These are phyloP conservation scores for Colletotrichum chrysophilum DNA, from an alignment of 2,329 filamentous ascomycete genomes.

Conservation along the genomic window DNA sequence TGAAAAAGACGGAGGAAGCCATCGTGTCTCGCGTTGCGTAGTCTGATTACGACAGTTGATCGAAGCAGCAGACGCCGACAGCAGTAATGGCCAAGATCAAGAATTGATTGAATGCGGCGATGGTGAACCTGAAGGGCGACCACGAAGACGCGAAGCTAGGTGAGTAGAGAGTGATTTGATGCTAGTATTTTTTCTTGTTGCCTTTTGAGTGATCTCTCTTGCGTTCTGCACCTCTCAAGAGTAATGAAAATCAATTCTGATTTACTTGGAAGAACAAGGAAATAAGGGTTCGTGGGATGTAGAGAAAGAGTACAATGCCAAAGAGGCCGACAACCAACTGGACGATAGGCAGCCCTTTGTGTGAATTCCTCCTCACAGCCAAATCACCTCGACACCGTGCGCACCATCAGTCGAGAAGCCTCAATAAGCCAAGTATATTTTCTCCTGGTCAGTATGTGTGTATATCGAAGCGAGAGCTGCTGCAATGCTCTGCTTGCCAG, in stretches of 20 bases:
- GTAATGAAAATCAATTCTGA: constrained; percentile 57
- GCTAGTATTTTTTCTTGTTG: constrained; percentile 28
- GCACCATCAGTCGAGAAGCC: constrained; percentile 23
- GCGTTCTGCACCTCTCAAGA: constrained; percentile 36
- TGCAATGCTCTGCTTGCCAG: background rate
- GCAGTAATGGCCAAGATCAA: background rate
- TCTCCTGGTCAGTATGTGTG: constrained; percentile 8
- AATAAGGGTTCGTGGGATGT: constrained; percentile 19
- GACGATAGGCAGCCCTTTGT: constrained; percentile 25
- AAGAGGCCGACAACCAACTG: constrained; percentile 23
- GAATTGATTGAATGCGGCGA: background rate
- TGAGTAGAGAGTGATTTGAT: constrained; percentile 22
- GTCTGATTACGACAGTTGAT: constrained; percentile 5
- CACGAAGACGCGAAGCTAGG: constrained; percentile 14
- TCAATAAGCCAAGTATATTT: constrained; percentile 10
- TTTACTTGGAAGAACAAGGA: constrained; percentile 42
- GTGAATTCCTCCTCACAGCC: constrained; percentile 24
- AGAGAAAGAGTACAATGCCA: constrained; percentile 29
- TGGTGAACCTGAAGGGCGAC: background rate
- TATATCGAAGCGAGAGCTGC: background rate
- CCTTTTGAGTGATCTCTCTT: constrained; percentile 23
- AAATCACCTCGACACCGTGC: constrained; percentile 24
- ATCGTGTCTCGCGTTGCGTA: constrained; percentile 55
- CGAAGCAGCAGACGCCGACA: background rate
- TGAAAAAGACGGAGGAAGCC: constrained; percentile 99